phyloP scores from a whole-genome alignment of 305 asterid genomes.

The Andrographis paniculata region DNA sequence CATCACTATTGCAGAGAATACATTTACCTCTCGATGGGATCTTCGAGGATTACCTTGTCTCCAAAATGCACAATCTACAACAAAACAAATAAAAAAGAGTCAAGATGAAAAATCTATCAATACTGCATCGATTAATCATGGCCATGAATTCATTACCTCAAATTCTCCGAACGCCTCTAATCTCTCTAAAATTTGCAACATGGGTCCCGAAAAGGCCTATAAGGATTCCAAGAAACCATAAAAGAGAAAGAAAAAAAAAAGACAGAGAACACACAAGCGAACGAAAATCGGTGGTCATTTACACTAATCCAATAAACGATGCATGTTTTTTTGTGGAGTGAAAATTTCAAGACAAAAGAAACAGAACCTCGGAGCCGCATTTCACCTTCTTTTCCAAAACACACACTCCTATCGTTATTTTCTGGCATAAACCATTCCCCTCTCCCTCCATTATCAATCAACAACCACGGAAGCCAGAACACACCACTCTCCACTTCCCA shows the following conservation, averaged over 20 bases:
- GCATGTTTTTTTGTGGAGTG: conserved; percentile 24
- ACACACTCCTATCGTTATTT: conserved; percentile 79
- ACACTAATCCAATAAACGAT: conserved; percentile 15
- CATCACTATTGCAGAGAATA: neutral
- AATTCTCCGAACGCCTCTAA: conserved; percentile 86
- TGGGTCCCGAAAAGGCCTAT: conserved; percentile 77
- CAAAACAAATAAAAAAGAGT: conserved; percentile 1
- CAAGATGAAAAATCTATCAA: neutral
- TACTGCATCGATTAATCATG: neutral
- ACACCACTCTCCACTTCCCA: conserved; percentile 16
- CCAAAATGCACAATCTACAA: conserved; percentile 82
- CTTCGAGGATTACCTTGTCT: conserved; percentile 79
- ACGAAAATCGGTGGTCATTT: conserved; percentile 7
- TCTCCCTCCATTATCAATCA: conserved; percentile 27
- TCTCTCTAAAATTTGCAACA: conserved; percentile 87
- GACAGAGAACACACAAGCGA: conserved; percentile 3
- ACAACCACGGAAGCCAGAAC: conserved; percentile 3
- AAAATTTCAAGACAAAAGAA: conserved; percentile 23
- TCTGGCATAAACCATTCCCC: conserved; percentile 28
- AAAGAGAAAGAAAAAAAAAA: conserved; percentile 3
- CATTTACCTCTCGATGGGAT: conserved; percentile 74
- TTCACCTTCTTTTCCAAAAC: conserved; percentile 99
- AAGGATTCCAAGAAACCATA: conserved; percentile 5
- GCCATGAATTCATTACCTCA: conserved; percentile 36
- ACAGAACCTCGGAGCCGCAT: conserved; percentile 95